Evolutionary conservation across 2,329 filamentous ascomycete genomes (phyloP), one percentile per base, ranked within the genome.

Genomic region (Aspergillus ochraceus): DNA sequence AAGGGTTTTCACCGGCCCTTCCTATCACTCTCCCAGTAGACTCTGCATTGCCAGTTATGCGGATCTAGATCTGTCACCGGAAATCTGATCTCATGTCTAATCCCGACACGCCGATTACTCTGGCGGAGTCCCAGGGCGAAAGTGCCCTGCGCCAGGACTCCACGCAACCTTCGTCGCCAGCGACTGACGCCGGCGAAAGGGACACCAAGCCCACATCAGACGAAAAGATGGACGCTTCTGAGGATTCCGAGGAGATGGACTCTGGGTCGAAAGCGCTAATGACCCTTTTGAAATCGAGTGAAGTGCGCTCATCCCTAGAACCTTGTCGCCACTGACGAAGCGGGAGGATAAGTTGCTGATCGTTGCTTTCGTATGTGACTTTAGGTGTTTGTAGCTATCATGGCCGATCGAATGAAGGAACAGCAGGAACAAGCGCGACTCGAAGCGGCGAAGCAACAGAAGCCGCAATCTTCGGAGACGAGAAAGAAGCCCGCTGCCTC

Each of bases 401-500:
- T 81, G 79, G 77, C 78, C 22, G 79, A 81, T 53, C 80, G 79
- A 59, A 81, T 81, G 79, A 79, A 79, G 61, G 77, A 76, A 54
- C 79, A 80, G 52, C 76, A 79, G 60, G 79, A 81, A 55, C 72
- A 79, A 47, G 77, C 77, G 6, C 69, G 66, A 51, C 69, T 73
- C 45, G 72, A 73, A 47, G 76, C 74, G 0, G 70, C 74, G 9
- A 78, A 74, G 50, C 64, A 60, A 20, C 61, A 64, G 46, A 60
- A 62, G 20, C 62, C 60, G 26, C 46, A 59, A 30, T 62, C 68
- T 1, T 62, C 69, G 19, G 64, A 68, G 12, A 60, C 67, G 26
- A 71, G 70, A 50, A 72, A 70, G 52, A 72, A 74, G n/a, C 53
- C 66, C n/a, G 22, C 60, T 3, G 6, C 63, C 11, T 55, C 60